phyloP scores from a whole-genome alignment of 2,329 filamentous ascomycete genomes.

The Beauveria rudraprayagi region DNA sequence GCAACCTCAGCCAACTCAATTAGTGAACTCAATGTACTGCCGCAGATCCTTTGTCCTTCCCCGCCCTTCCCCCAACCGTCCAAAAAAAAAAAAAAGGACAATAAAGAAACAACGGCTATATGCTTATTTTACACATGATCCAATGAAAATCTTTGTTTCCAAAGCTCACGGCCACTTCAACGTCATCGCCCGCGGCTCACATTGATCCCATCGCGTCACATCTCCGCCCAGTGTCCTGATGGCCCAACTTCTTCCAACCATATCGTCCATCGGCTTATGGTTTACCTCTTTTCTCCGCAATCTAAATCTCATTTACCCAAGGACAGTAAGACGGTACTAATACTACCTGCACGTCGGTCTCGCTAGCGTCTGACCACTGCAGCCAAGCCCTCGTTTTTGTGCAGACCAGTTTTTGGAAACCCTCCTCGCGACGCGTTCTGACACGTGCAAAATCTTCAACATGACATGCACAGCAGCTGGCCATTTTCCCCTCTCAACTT shows the following conservation, averaged over 20 bases:
- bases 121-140: too few species aligned
- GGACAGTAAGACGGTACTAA: constrained; percentile 5
- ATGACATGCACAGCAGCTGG: too few species aligned
- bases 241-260: background rate
- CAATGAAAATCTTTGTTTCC: too few species aligned
- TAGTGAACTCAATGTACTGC: too few species aligned
- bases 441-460: background rate
- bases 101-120: too few species aligned
- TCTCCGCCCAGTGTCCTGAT: background rate
- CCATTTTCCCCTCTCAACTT: too few species aligned
- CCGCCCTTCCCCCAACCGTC: too few species aligned
- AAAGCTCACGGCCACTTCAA: too few species aligned
- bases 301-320: constrained; percentile 3
- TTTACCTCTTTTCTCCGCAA: background rate
- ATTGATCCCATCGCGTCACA: background rate
- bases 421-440: background rate
- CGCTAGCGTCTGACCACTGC: background rate
- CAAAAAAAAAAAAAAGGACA: too few species aligned
- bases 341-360: background rate
- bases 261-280: background rate
- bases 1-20: too few species aligned
- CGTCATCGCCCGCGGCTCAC: background rate
- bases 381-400: background rate
- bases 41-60: too few species aligned
- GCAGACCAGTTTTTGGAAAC: background rate